These are phyloP conservation scores for Xylariales sp. DNA, from an alignment of 2,329 filamentous ascomycete species.

Conservation along the genomic window DNA sequence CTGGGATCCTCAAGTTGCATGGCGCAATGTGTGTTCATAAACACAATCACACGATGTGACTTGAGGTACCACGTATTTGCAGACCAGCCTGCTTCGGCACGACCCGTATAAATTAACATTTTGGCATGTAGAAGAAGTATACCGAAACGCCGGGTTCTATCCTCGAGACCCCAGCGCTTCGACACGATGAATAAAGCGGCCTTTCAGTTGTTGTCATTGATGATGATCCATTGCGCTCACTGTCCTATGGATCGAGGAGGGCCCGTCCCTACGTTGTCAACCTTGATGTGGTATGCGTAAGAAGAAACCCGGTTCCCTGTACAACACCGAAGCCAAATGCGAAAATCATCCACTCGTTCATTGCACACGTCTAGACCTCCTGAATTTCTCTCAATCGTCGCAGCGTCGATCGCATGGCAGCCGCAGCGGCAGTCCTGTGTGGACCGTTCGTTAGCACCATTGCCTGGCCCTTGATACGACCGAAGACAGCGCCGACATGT, in stretches of 20 bases:
- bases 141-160: too few species aligned
- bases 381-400: constrained; percentile 96
- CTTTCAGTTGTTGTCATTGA: constrained; percentile 17
- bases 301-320: constrained; percentile 22
- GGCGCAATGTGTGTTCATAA: too few species aligned
- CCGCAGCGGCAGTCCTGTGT: constrained; percentile 71
- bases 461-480: constrained; percentile 2
- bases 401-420: constrained; percentile 92
- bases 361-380: constrained; percentile 67
- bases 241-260: constrained; percentile 16
- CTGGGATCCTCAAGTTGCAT: too few species aligned
- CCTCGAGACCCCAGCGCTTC: too few species aligned
- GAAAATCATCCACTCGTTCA: constrained; percentile 19
- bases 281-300: constrained; percentile 20
- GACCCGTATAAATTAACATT: too few species aligned
- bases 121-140: too few species aligned
- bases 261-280: constrained; percentile 20
- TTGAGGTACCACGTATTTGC: too few species aligned
- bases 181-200: too few species aligned
- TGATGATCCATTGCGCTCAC: constrained; percentile 19
- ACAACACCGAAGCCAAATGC: constrained; percentile 27
- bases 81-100: too few species aligned
- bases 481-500: too few species aligned
- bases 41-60: too few species aligned
- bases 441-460: neutral